Percentiles rank a stretch among this genome's conserved stretches.
These are phyloP conservation scores for Suhomyces sp. DNA, from an alignment of 805 yeast genomes.

Conservation along the genomic window DNA sequence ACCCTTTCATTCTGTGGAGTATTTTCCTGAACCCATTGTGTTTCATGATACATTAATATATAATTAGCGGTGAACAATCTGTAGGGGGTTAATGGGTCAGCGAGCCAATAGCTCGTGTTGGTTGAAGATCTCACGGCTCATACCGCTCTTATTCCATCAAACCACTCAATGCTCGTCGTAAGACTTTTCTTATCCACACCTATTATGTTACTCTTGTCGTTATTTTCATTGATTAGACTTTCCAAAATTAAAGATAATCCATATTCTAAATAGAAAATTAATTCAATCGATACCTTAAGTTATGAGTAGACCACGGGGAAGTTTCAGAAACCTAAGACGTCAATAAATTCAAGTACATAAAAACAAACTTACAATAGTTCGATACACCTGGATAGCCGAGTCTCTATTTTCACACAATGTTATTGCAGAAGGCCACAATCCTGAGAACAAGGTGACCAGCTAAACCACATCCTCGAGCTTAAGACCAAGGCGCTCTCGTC, in stretches of 20 bases:
- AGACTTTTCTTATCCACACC: not conserved
- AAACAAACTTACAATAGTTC: too few relatives aligned
- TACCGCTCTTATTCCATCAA: not conserved
- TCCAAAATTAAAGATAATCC: not conserved
- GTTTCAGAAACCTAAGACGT: too few relatives aligned
- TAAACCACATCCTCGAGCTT: constrained; percentile 19
- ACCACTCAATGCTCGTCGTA: not conserved
- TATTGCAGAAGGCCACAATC: not conserved
- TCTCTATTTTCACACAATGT: too few relatives aligned
- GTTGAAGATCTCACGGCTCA: not conserved
- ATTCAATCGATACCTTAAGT: not conserved
- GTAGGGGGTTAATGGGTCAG: not conserved
- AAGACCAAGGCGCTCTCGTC: constrained; percentile 6
- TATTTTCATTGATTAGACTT: not conserved
- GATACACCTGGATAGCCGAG: too few relatives aligned
- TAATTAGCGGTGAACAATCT: not conserved
- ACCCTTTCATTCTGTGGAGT: not conserved
- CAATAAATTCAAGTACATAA: too few relatives aligned
- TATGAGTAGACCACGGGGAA: too few relatives aligned
- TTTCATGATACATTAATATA: not conserved
- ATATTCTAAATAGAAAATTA: not conserved
- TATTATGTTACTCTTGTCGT: not conserved
- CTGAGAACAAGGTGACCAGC: not conserved
- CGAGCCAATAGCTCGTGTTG: not conserved
- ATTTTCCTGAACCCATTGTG: not conserved